phyloP scores from a whole-genome alignment of 805 yeast species.

The Monosporozyma solicola region DNA sequence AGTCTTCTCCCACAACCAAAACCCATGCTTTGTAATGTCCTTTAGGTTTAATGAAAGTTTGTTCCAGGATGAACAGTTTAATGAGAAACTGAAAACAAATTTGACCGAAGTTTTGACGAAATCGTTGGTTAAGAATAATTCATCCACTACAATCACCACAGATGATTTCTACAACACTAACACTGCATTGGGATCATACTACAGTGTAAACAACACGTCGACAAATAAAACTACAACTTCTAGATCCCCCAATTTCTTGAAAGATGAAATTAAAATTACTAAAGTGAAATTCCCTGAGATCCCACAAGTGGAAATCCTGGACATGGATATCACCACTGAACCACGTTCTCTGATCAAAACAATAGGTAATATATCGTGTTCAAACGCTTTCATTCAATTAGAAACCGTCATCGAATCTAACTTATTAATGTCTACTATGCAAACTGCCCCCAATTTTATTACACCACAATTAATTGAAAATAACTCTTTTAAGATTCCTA shows the following conservation, averaged over 20 bases:
- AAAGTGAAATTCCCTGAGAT: conserved; percentile 24
- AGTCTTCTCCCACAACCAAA: background rate
- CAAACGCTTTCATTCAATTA: conserved; percentile 27
- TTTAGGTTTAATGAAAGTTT: conserved; percentile 23
- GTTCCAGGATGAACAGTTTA: conserved; percentile 26
- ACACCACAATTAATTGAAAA: conserved; percentile 28
- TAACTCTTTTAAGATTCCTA: conserved; percentile 29
- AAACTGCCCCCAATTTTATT: conserved; percentile 23
- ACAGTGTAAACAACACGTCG: background rate
- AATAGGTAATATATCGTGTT: conserved; percentile 27
- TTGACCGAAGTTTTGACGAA: conserved; percentile 22
- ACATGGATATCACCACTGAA: conserved; percentile 26
- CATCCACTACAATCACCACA: background rate
- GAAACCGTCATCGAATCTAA: conserved; percentile 31
- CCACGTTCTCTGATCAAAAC: conserved; percentile 28
- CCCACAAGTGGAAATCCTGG: conserved; percentile 28
- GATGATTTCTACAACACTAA: background rate
- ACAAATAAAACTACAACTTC: background rate
- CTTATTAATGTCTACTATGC: conserved; percentile 21
- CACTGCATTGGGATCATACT: background rate
- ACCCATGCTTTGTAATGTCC: conserved; percentile 16
- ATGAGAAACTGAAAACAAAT: conserved; percentile 22
- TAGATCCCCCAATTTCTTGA: conserved; percentile 10
- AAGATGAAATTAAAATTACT: conserved; percentile 26
- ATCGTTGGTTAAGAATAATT: background rate